Evolutionary conservation across 1,284 basidiomycete species (phyloP), one percentile per base, ranked within the genome.

Genomic region (Phellopilus nigrolimitatus): DNA sequence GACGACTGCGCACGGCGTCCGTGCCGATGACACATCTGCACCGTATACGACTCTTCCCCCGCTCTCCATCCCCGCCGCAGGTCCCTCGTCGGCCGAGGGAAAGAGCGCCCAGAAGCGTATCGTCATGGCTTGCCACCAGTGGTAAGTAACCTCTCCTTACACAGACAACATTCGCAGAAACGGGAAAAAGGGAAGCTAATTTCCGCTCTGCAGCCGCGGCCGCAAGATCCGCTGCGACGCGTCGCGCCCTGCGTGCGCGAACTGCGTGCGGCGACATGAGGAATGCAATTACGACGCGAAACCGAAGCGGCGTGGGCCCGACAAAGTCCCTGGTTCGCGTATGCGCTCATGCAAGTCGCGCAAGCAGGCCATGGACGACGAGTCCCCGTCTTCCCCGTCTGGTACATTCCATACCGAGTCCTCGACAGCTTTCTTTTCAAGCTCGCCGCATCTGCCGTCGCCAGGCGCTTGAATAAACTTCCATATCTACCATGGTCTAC

Each of bases 71-170:
- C 49, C 53, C n/a, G 17, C 24, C 9, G 38, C 36, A 10, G 42
- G 24, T 5, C 25, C 42, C n/a, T n/a, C 42, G 12, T 31, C 48
- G 9, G 25, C 30, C 47, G 53, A 51, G 8, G 48, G 41, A 13
- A 50, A 47, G 22, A 44, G 44, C 37, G 21, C 19, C 21, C 4
- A 34, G 12, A 54, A 54, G 44, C 53, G 53, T 6, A 55, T 55
- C 24, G 53, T 55, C 43, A 55, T 55, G 53, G 53, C 53, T 12
- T 55, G 53, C 24, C 53, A 55, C 38, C 53, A 55, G 30, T 55
- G 53, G 53, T 55, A 40, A 50, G 53, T 27, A 8, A 12, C 40
- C 24, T 15, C 37, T 24, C 12, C 9, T 8, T 15, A 13, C 30
- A 2, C 6, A 36, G 21, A n/a, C 22, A 34, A 31, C 5, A 25